These are phyloP conservation scores for Rhododendron williamsianum DNA, from an alignment of 148 eudicot genomes.

Conservation along the genomic window DNA sequence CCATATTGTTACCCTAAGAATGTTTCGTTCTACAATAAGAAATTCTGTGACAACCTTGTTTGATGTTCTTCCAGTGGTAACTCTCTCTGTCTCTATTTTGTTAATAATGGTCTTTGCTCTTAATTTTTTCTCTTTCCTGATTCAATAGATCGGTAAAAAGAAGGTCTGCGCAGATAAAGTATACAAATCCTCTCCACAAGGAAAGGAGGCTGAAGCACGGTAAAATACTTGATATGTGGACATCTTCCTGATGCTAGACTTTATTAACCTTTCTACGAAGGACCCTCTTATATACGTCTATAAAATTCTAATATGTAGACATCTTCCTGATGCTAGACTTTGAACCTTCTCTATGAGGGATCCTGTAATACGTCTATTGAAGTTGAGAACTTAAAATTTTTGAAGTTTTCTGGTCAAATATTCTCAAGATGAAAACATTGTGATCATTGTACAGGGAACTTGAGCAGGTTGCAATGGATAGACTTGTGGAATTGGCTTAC, in stretches of 20 bases:
- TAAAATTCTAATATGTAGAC: neutral
- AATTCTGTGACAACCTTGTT: neutral
- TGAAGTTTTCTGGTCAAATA: neutral
- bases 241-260: neutral
- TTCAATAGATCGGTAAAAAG: conserved; percentile 50
- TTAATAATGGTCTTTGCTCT: neutral
- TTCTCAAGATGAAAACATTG: neutral
- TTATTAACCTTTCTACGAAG: neutral
- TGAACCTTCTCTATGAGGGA: neutral
- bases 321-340: neutral
- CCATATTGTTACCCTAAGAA: neutral
- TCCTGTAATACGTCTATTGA: neutral
- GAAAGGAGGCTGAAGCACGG: conserved; percentile 43
- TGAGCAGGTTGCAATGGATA: conserved; percentile 70
- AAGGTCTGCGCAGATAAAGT: conserved; percentile 46
- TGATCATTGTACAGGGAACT: conserved; percentile 47
- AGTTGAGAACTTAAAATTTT: neutral
- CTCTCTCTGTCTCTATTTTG: neutral
- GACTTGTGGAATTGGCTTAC: conserved; percentile 65
- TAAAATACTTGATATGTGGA: conserved; percentile 21
- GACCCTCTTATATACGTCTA: neutral
- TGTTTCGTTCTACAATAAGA: neutral
- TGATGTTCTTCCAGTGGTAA: neutral
- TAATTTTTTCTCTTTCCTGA: conserved; percentile 4
- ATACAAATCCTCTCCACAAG: conserved; percentile 39